These are phyloP conservation scores for Macaranga tanarius DNA, from an alignment of 441 rosid genomes.

Conservation along the genomic window DNA sequence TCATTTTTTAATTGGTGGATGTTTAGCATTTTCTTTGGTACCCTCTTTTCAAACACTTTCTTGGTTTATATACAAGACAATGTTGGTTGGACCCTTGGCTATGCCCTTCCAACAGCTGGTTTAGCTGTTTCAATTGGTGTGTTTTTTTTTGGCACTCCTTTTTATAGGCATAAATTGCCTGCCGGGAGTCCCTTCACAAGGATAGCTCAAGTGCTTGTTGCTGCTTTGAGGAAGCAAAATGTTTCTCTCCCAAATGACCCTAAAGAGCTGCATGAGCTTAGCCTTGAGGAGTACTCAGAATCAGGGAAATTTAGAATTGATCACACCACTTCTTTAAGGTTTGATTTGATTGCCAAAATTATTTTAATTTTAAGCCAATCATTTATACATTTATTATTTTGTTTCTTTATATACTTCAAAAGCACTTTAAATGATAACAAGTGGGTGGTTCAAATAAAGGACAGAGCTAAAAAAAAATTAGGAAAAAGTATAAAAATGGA, in stretches of 20 bases:
- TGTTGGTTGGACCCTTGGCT: constrained; percentile 74
- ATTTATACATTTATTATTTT: too few relatives aligned
- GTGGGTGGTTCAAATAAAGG: too few relatives aligned
- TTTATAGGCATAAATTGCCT: constrained; percentile 69
- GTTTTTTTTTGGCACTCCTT: constrained; percentile 64
- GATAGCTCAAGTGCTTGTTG: constrained; percentile 67
- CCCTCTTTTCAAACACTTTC: constrained; percentile 73
- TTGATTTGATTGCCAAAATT: not conserved
- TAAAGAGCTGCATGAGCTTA: constrained; percentile 53
- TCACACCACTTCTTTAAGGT: constrained; percentile 53
- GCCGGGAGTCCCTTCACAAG: constrained; percentile 66
- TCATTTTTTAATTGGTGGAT: constrained; percentile 98
- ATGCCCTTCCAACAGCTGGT: constrained; percentile 68
- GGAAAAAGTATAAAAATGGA: too few relatives aligned
- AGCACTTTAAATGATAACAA: too few relatives aligned
- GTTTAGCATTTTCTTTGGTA: constrained; percentile 82
- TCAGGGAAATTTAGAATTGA: constrained; percentile 50
- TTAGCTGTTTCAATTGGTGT: constrained; percentile 52
- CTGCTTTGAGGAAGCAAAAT: constrained; percentile 55
- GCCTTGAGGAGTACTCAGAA: constrained; percentile 41
- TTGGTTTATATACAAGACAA: constrained; percentile 87
- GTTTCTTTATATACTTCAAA: too few relatives aligned
- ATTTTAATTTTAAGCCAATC: too few relatives aligned
- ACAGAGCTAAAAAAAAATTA: too few relatives aligned
- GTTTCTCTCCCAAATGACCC: constrained; percentile 41